Base-by-base conservation (phyloP, 495 filamentous ascomycete species). In the Neurospora pannonica region DNA sequence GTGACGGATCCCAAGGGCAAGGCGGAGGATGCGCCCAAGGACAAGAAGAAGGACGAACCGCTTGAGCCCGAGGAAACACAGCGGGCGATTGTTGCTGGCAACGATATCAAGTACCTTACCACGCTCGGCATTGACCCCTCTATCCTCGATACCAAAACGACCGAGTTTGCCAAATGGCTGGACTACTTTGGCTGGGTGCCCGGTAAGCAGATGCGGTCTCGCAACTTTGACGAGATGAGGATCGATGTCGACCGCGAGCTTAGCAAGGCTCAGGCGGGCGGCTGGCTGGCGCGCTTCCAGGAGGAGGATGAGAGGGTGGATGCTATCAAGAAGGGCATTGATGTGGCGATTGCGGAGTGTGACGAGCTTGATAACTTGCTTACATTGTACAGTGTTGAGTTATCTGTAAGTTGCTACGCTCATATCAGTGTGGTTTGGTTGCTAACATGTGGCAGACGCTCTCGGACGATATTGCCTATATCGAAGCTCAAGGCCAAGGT, bases 401-500 rank as follows among this genome's bases (percentile, higher is more conserved):
- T 99, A 70, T 93, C 93, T 74, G 94, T 97, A 86, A 86, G 93
- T 89, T 8, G 0, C 11, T 34, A 8, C 54, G 8, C 48, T 39
- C 28, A 40, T 72, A 11, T 28, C 38, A 7, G 8, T 40, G 60
- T 43, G 19, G 17, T 34, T 31, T 71, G 70, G 84, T 88, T 74
- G 85, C 90, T 79, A 76, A 42, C 43, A 40, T n/a, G 7, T 70
- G 38, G 21, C 74, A 97, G 93, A 98, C 94, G 67, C 86, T 99
- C 4, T 93, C 95, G 72, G 95, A 98, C 40, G 96, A 99, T 82
- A 94, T 99, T 62, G 90, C 94, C 7, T 98, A 95, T 79, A 98
- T 99, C 71, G 96, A 99, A 84, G 93, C 97, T 10, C 96, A 98
- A 80, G 94, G 93, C 6, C 95, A 98, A 83, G 97, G 96, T 83